Base-by-base conservation (phyloP, 2,329 filamentous ascomycete species). In the Hansfordia pulvinata region DNA sequence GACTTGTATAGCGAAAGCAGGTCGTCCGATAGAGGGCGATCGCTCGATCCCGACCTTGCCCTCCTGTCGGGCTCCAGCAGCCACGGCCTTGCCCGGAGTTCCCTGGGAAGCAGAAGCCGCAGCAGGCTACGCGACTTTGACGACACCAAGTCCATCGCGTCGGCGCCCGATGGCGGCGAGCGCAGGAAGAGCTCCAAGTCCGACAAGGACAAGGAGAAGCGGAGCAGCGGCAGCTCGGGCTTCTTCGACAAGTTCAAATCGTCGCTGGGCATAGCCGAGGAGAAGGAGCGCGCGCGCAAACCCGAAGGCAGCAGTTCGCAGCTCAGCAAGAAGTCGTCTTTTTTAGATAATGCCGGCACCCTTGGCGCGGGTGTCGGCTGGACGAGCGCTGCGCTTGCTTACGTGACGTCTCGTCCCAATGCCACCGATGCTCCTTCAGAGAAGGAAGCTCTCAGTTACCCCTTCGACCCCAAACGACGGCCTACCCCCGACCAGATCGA, bases 331-430 rank as follows among this genome's bases (percentile, higher is more conserved):
- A 54, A 56, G 49, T 51, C 63, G 55, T 69, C 69, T 76, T 76
- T 76, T 75, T 75, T 76, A 76, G 72, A 54, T 76, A 70, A 67
- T 62, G 67, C 72, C 70, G 70, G 58, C 64, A 76, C 63, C 64
- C 60, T 66, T 69, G 70, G 70, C 70, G 67, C 64, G 61, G 69
- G 70, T 76, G 71, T 58, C 69, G 71, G 72, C 65, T 47, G 66
- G 52, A 61, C 58, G 56, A 60, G 61, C 52, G 59, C 55, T 47
- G 60, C 52, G 36, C 52, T 51, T 43, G 54, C 50, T 32, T 37
- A 53, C 37, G 45, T 50, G 42, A 48, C 46, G 39, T 44, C 50
- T 47, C 54, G 49, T 41, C 48, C 53, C 30, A 54, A 63, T 46
- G 61, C 60, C 58, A 50, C 52, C 49, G 57, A 60, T 40, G 43